Conservation (phyloP, 805 yeast species). For the Metschnikowia colocasiae region DNA sequence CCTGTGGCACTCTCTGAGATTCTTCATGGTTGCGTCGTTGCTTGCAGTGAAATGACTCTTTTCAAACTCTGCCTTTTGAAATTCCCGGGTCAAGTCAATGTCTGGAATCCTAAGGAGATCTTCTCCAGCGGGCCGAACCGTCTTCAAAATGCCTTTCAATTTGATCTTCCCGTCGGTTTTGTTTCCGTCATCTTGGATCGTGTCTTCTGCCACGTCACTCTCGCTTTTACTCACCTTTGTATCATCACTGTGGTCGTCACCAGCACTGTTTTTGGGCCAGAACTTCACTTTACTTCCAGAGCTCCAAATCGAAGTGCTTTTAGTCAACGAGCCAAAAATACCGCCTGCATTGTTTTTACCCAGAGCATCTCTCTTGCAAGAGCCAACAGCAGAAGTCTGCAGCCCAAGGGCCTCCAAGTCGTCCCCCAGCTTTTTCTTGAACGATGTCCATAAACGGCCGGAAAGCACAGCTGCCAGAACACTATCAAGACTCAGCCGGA, state of each 20-base stretch:
- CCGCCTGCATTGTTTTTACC: background rate
- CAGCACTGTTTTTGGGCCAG: background rate
- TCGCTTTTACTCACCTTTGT: background rate
- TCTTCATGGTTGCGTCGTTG: background rate
- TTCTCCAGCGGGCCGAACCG: background rate
- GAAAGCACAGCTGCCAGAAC: constrained; percentile 1
- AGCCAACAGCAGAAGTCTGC: background rate
- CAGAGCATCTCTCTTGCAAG: background rate
- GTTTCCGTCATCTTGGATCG: background rate
- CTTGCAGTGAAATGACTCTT: background rate
- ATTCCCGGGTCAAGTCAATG: background rate
- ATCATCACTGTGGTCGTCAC: background rate
- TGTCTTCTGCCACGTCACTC: background rate
- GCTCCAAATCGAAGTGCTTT: background rate
- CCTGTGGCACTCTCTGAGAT: background rate
- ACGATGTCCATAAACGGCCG: background rate
- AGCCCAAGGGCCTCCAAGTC: background rate
- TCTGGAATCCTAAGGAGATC: background rate
- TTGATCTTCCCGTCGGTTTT: background rate
- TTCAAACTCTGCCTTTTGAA: background rate
- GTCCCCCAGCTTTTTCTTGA: background rate
- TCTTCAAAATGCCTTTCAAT: constrained; percentile 1
- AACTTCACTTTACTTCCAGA: background rate
- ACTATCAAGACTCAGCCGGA: constrained; percentile 1
- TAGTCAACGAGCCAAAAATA: background rate